Evolutionary conservation across 306 rosid genomes (phyloP).

Genomic region (Sicyos edulis): DNA sequence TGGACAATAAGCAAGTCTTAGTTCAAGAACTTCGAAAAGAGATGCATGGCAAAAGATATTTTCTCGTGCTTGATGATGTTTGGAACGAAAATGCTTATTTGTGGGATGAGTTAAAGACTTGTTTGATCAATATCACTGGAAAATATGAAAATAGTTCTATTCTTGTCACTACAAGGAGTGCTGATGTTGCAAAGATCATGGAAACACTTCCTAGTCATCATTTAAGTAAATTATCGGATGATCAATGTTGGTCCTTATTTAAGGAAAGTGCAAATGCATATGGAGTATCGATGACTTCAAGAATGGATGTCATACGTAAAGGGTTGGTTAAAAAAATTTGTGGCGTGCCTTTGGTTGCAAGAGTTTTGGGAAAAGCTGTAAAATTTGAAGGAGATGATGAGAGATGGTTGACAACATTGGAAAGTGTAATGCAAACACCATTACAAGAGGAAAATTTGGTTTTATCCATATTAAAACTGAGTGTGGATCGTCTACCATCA

Average conservation of each 20-base stretch:
- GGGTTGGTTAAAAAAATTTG: slow-evolving; percentile 10
- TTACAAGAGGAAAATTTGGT: not conserved
- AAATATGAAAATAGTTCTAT: too few relatives aligned
- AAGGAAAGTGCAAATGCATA: not conserved
- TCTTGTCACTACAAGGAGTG: too few relatives aligned
- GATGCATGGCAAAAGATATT: too few relatives aligned
- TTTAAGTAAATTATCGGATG: too few relatives aligned
- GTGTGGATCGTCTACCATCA: slow-evolving; percentile 12
- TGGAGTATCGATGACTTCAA: not conserved
- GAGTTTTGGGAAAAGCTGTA: slow-evolving; percentile 11
- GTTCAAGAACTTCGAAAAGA: too few relatives aligned
- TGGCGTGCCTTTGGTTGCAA: not conserved
- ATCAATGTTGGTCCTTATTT: slow-evolving; percentile 17
- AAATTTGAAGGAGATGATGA: not conserved
- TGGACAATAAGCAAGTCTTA: too few relatives aligned
- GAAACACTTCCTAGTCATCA: not conserved
- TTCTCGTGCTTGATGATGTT: too few relatives aligned
- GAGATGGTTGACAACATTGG: not conserved
- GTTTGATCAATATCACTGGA: too few relatives aligned
- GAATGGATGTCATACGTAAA: not conserved
- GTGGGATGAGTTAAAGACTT: too few relatives aligned
- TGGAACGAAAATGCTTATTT: too few relatives aligned
- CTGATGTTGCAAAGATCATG: not conserved
- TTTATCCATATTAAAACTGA: not conserved
- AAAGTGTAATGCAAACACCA: not conserved